Evolutionary conservation across 192 early-diverging fungal species (phyloP).

Genomic region (Coemansia sp.): DNA sequence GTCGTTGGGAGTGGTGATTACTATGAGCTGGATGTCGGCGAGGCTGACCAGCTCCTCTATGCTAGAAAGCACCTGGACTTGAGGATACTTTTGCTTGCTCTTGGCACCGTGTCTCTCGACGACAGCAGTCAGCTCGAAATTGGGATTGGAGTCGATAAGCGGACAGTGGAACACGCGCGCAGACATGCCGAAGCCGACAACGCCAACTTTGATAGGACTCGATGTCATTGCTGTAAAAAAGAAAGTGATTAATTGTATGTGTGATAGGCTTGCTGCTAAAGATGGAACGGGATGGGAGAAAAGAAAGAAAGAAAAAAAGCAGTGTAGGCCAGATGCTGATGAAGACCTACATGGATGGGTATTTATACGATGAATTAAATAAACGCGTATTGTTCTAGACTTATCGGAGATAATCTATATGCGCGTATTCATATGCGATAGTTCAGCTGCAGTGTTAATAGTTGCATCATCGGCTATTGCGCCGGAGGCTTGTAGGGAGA

Average conservation of each 20-base stretch:
- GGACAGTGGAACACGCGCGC: conserved; percentile 62
- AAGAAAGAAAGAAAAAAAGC: background rate
- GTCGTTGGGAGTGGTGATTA: conserved; percentile 69
- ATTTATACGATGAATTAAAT: too few relatives aligned
- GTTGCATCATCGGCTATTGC: too few relatives aligned
- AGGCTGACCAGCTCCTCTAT: conserved; percentile 56
- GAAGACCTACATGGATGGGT: too few relatives aligned
- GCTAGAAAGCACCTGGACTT: conserved; percentile 48
- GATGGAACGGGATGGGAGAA: background rate
- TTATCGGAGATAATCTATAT: too few relatives aligned
- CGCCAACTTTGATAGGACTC: conserved; percentile 61
- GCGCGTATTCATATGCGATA: too few relatives aligned
- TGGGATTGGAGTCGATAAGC: conserved; percentile 52
- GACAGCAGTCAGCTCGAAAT: conserved; percentile 53
- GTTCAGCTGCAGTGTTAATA: too few relatives aligned
- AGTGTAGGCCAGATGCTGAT: too few relatives aligned
- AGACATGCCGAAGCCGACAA: conserved; percentile 65
- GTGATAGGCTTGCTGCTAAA: too few relatives aligned
- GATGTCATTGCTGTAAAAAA: too few relatives aligned
- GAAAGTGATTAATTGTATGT: too few relatives aligned
- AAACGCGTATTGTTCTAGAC: too few relatives aligned
- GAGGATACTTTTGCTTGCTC: conserved; percentile 47
- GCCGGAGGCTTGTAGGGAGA: too few relatives aligned
- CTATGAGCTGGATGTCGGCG: conserved; percentile 60
- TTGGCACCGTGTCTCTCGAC: conserved; percentile 55